Conservation (phyloP, 345 rosid genomes). For the Sapria himalayana region DNA sequence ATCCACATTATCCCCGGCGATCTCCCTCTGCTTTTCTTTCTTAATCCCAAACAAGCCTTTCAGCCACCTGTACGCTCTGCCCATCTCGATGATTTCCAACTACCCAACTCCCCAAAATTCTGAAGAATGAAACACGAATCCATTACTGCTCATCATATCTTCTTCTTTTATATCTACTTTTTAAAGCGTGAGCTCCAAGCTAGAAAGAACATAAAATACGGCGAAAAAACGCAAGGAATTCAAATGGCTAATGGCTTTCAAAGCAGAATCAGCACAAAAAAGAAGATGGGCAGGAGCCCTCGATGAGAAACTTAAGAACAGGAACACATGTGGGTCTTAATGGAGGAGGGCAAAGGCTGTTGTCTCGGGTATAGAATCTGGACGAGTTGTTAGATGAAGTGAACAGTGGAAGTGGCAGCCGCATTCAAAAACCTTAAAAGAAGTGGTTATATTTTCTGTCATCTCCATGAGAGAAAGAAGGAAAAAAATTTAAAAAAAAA, state of each 20-base stretch:
- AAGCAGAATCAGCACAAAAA: constrained; percentile 3
- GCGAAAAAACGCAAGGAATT: constrained; percentile 8
- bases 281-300: constrained; percentile 1
- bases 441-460: constrained; percentile 7
- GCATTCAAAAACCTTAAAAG: constrained; percentile 8
- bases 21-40: constrained; percentile 17
- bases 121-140: constrained; percentile 3
- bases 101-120: constrained; percentile 5
- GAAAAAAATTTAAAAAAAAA: too few species aligned
- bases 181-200: constrained; percentile 10
- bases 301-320: constrained; percentile 19
- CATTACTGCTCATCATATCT: background rate
- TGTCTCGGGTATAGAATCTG: constrained; percentile 24
- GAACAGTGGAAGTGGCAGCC: constrained; percentile 7
- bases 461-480: constrained; percentile 14
- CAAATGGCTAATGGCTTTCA: constrained; percentile 1
- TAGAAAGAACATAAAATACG: constrained; percentile 9
- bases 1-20: constrained; percentile 7
- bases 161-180: constrained; percentile 7
- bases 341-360: constrained; percentile 6
- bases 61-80: constrained; percentile 50
- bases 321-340: constrained; percentile 35
- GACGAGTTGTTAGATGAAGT: constrained; percentile 35
- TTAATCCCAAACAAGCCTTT: constrained; percentile 44
- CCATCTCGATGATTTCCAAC: constrained; percentile 23